Conservation (phyloP, 257 asterid genomes). For the Solanum corneliomulleri region DNA sequence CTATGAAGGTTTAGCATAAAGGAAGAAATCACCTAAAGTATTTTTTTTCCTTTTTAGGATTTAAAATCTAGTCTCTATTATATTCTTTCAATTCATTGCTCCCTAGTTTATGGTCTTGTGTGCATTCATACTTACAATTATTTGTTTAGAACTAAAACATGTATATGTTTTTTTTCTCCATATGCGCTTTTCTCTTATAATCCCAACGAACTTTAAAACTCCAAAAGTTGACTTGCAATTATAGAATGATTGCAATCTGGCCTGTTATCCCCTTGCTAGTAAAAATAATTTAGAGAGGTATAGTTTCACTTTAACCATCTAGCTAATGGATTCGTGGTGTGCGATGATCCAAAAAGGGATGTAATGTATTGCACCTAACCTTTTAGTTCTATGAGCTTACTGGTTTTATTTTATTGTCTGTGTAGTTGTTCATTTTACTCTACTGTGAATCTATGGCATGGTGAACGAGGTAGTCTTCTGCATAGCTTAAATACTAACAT, state of each 20-base stretch:
- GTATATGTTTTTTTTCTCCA: neutral
- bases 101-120: neutral
- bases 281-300: neutral
- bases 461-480: too few relatives aligned
- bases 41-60: neutral
- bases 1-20: neutral
- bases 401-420: neutral
- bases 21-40: neutral
- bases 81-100: neutral
- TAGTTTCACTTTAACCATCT: neutral
- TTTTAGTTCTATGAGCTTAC: neutral
- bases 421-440: too few relatives aligned
- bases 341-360: neutral
- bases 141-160: neutral
- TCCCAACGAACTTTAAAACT: too few relatives aligned
- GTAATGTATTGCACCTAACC: neutral
- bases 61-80: too few relatives aligned
- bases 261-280: neutral
- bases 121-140: neutral
- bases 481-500: too few relatives aligned
- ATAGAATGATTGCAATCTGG: neutral
- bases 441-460: too few relatives aligned
- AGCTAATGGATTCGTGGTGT: neutral
- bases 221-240: neutral
- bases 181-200: neutral